Conservation (phyloP, 2,329 filamentous ascomycete genomes). For the Phaeosphaeriaceae sp. region DNA sequence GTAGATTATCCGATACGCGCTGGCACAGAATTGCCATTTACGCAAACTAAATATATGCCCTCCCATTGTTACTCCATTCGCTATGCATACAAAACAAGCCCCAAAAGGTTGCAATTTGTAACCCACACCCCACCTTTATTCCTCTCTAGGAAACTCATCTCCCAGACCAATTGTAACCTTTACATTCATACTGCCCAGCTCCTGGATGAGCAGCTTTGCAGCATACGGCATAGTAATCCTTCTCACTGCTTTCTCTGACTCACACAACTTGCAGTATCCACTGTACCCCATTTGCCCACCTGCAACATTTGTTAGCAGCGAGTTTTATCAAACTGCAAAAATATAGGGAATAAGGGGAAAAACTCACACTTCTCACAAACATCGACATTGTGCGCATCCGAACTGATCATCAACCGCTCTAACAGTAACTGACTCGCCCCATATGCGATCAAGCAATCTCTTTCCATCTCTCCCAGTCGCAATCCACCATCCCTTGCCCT, state of each 20-base stretch:
- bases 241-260: slow-evolving; percentile 81
- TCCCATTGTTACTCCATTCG: slow-evolving; percentile 10
- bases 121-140: neutral
- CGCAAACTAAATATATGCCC: neutral
- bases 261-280: slow-evolving; percentile 93
- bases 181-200: slow-evolving; percentile 99
- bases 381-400: slow-evolving; percentile 88
- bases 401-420: slow-evolving; percentile 92
- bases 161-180: slow-evolving; percentile 87
- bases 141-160: slow-evolving; percentile 78
- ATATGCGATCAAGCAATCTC: slow-evolving; percentile 96
- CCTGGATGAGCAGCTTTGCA: slow-evolving; percentile 93
- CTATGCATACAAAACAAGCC: slow-evolving; percentile 17
- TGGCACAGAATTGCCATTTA: slow-evolving; percentile 2
- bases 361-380: slow-evolving; percentile 81
- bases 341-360: neutral
- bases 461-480: slow-evolving; percentile 96
- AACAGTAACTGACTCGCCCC: slow-evolving; percentile 90
- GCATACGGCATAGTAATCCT: slow-evolving; percentile 98
- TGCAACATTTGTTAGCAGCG: slow-evolving; percentile 1
- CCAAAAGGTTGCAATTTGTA: neutral
- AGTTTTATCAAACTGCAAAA: neutral
- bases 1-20: slow-evolving; percentile 3
- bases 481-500: slow-evolving; percentile 90
- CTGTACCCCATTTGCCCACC: slow-evolving; percentile 89